phyloP scores from a whole-genome alignment of 225 moss, liverwort and hornwort species.

The Straminergon stramineum region DNA sequence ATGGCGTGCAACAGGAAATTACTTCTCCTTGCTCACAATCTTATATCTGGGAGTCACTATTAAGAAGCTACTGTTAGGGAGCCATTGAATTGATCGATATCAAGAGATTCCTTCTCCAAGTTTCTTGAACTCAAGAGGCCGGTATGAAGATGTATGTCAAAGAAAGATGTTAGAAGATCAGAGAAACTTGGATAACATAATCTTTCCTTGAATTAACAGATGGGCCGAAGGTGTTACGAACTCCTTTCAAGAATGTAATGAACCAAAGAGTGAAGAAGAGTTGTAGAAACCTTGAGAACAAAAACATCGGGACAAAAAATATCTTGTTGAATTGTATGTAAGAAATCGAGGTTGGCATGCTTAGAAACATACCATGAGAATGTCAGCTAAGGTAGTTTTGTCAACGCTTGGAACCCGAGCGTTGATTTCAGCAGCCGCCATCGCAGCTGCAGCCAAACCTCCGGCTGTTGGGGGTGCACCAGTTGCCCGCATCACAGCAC shows the following conservation, averaged over 20 bases:
- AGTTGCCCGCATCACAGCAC: constrained; percentile 65
- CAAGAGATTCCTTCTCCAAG: not conserved
- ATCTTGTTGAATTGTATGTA: not conserved
- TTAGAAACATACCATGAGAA: constrained; percentile 50
- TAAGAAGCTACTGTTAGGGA: not conserved
- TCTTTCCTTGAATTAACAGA: not conserved
- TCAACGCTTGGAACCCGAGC: constrained; percentile 4
- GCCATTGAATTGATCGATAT: not conserved
- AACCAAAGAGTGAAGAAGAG: not conserved
- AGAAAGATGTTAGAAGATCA: not conserved
- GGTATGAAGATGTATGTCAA: not conserved
- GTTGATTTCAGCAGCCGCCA: constrained; percentile 61
- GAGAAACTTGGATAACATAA: not conserved
- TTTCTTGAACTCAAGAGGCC: not conserved
- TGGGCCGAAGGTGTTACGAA: no score
- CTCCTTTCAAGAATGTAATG: not conserved
- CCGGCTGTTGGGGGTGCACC: constrained; percentile 35
- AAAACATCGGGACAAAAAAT: not conserved
- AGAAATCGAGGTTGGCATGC: not conserved
- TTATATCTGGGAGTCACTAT: not conserved
- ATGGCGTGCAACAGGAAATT: not conserved
- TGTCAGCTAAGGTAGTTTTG: constrained; percentile 41
- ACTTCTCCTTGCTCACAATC: not conserved
- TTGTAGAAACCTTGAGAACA: not conserved
- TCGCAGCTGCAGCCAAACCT: constrained; percentile 60